phyloP scores from a whole-genome alignment of 2,329 filamentous ascomycete species.

The Cladosporium sp. region DNA sequence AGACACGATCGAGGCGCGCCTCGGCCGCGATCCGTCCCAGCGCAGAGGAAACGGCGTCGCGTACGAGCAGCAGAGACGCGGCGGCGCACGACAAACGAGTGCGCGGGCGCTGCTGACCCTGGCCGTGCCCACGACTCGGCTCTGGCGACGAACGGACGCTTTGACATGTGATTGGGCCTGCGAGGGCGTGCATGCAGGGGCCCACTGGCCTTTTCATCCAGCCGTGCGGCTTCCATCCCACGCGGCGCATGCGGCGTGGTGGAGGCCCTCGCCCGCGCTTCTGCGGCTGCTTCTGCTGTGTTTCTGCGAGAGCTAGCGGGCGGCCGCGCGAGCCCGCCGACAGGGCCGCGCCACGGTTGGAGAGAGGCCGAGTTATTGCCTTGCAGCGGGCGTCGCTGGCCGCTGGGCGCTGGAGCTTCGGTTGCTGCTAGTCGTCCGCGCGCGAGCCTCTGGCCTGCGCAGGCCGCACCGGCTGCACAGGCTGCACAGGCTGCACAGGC shows the following conservation, averaged over 20 bases:
- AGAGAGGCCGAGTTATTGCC: conserved; percentile 10
- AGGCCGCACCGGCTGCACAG: too few relatives aligned
- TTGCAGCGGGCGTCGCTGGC: not conserved
- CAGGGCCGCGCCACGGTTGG: conserved; percentile 9
- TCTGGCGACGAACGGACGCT: not conserved
- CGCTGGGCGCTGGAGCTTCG: conserved; percentile 4
- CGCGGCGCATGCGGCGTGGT: conserved; percentile 3
- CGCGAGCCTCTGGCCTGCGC: too few relatives aligned
- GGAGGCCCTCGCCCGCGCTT: too few relatives aligned
- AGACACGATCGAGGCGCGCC: not conserved
- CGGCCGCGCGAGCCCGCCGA: conserved; percentile 6
- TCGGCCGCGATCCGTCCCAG: too few relatives aligned
- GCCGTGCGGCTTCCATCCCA: conserved; percentile 11
- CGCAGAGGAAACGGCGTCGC: too few relatives aligned
- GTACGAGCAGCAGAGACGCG: too few relatives aligned
- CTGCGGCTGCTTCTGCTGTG: not conserved
- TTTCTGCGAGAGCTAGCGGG: not conserved
- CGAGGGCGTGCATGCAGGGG: conserved; percentile 3
- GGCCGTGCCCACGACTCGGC: conserved; percentile 8
- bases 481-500: too few relatives aligned
- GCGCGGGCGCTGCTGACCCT: conserved; percentile 7
- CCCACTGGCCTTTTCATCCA: conserved; percentile 6
- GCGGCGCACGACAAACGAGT: not conserved
- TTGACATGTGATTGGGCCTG: conserved; percentile 10
- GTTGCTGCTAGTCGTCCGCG: not conserved